Evolutionary conservation across 805 yeast species (phyloP), one percentile per base, ranked within the genome.

Genomic region (Candida adriatica): DNA sequence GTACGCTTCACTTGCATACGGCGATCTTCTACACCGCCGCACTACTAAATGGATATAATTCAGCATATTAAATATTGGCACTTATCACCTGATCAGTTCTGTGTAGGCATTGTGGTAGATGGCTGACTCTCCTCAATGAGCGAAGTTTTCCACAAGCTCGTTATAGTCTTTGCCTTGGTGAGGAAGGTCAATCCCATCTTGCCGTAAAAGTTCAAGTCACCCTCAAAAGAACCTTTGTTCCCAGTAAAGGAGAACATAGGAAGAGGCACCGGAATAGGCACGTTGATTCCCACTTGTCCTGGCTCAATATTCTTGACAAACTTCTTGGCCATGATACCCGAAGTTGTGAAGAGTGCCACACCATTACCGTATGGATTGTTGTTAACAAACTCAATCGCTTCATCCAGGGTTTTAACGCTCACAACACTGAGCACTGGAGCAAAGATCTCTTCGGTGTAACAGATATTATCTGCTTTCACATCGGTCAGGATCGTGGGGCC

Each of bases 161-260:
- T 80, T 35, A 79, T 78, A 16, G 88, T 80, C 66, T 79, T 80
- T 46, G 80, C 73, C 61, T 77, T 79, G 20, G 88, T 79, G 60
- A 78, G 64, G 60, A 79, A 79, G 33, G 75, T 65, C 29, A 80
- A 53, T 18, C 88, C 87, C n/a, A 80, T 69, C 61, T 78, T 75
- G 37, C 88, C 88, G 58, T 79, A 79, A 56, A 79, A 79, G 64
- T 80, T 80, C 66, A 80, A 68, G 52, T 80, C 87, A 21, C 88
- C 88, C 43, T 79, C 64, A 70, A 80, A 79, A 6, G 84, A 76
- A 23, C 75, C 81, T 60, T 77, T 77, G 56, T 73, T 73, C 17
- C 88, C 88, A 9, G 88, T 80, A 62, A 79, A 79, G 4, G 84
- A 75, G 58, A 79, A 79, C 83, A 80, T 76, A 38, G 88, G 87